Evolutionary conservation across 2,329 filamentous ascomycete genomes (phyloP), one percentile per base, ranked within the genome.

Genomic region (Achaetomium macrosporum): DNA sequence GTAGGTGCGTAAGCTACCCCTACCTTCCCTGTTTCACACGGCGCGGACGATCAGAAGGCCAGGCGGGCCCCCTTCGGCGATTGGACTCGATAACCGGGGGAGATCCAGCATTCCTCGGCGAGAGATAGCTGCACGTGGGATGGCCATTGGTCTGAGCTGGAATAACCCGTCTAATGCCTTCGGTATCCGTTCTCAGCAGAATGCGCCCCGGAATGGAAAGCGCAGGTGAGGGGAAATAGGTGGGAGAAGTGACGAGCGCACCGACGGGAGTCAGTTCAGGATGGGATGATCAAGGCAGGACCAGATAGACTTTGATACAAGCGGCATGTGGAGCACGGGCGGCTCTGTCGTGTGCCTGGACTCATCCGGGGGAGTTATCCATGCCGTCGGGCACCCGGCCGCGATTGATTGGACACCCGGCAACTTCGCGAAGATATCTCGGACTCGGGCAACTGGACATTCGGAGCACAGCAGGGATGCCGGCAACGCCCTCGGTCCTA

Each of bases 71-170:
- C 47, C n/a, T 48, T 47, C 40, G 39, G 30, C 58, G 52, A 60
- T 58, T 60, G 56, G 58, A 35, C 12, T 59, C 45, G 39, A 51
- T 30, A 13, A 41, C n/a, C n/a, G 36, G 20, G 33, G 15, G 12
- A 13, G 39, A 36, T 48, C 50, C 49, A 49, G 49, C 44, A 57
- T 48, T 51, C 51, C 50, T 55, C 35, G 53, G 51, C 51, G 47
- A 48, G 33, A 48, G 47, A 35, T 25, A 31, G 39, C 47, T 51
- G 58, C 64, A 66, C 61, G 63, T 65, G 64, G 58, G 56, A 56
- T 54, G 44, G 25, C 44, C 57, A 64, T 64, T 65, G 63, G 61
- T 42, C 51, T 51, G 50, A 50, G 50, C 48, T 12, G 41, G 47
- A 13, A 43, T 39, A 40, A 41, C n/a, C 35, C 35, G 35, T n/a